A percentile compares a stretch with the other conserved stretches of the same genome.
These are phyloP conservation scores for Clonostachys sp. DNA, from an alignment of 2,329 filamentous ascomycete species.

Conservation along the genomic window DNA sequence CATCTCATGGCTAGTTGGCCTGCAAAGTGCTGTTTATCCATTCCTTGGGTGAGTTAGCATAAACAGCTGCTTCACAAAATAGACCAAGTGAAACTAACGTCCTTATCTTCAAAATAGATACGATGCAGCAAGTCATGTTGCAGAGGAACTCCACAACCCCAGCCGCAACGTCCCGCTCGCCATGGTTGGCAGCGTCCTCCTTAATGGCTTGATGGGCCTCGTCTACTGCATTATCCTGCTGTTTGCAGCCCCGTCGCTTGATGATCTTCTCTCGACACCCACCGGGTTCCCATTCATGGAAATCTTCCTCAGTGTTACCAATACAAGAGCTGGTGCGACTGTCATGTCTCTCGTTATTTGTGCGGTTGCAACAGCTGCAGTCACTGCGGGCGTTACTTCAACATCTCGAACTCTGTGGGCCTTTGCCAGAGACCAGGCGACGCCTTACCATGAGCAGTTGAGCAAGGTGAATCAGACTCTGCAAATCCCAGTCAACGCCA, in stretches of 20 bases:
- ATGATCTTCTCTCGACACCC: conserved; percentile 26
- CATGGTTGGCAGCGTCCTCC: conserved; percentile 25
- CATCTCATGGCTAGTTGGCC: conserved; percentile 22
- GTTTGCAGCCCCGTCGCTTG: conserved; percentile 31
- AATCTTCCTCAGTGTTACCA: conserved; percentile 23
- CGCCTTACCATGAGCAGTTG: conserved; percentile 28
- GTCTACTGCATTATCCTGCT: conserved; percentile 26
- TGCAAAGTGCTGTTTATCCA: conserved; percentile 22
- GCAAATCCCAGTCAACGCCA: conserved; percentile 24
- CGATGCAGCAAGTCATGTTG: conserved; percentile 22
- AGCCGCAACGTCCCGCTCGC: conserved; percentile 27
- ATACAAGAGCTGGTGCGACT: conserved; percentile 14
- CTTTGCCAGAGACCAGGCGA: conserved; percentile 27
- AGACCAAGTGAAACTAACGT: too few species aligned
- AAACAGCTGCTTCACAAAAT: too few species aligned
- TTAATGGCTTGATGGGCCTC: conserved; percentile 36
- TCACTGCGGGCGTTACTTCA: conserved; percentile 22
- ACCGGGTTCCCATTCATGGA: conserved; percentile 38
- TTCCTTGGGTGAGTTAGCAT: conserved; percentile 20
- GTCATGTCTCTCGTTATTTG: conserved; percentile 18
- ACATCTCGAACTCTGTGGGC: conserved; percentile 31
- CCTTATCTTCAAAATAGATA: conserved; percentile 11
- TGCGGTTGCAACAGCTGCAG: conserved; percentile 18
- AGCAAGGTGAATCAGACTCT: conserved; percentile 19
- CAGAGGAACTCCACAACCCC: conserved; percentile 24